Percentiles rank a stretch among this genome's conserved stretches.
Evolutionary conservation across 345 rosid genomes (phyloP).

Genomic region (Lepidium didymum): DNA sequence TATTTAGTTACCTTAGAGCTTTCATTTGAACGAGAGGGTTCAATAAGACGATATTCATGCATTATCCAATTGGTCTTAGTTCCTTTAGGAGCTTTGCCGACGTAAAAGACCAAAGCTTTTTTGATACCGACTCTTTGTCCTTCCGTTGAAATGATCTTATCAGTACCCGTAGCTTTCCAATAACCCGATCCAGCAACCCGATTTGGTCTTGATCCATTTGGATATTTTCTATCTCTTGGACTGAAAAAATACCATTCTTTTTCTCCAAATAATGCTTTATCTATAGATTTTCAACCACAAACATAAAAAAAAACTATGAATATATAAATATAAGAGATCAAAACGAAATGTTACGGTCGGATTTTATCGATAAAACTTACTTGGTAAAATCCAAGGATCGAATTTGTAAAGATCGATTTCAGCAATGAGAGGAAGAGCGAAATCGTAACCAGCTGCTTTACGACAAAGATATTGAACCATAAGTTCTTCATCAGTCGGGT

Average conservation of each 20-base stretch:
- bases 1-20: slow-evolving; percentile 48
- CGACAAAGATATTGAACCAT: slow-evolving; percentile 74
- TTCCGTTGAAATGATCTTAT: slow-evolving; percentile 57
- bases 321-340: neutral
- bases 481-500: slow-evolving; percentile 95
- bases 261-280: slow-evolving; percentile 80
- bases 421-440: slow-evolving; percentile 58
- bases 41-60: slow-evolving; percentile 91
- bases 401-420: slow-evolving; percentile 91
- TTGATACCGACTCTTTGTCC: slow-evolving; percentile 83
- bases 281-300: slow-evolving; percentile 36
- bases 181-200: slow-evolving; percentile 88
- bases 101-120: slow-evolving; percentile 86
- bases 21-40: slow-evolving; percentile 41
- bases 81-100: slow-evolving; percentile 96
- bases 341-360: too few relatives aligned
- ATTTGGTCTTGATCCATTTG: slow-evolving; percentile 91
- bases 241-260: slow-evolving; percentile 96
- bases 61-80: slow-evolving; percentile 97
- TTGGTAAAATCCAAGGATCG: slow-evolving; percentile 85
- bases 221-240: slow-evolving; percentile 85
- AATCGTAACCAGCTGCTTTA: slow-evolving; percentile 75
- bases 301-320: neutral
- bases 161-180: slow-evolving; percentile 98
- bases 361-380: slow-evolving; percentile 27